These are phyloP conservation scores for Sanghuangporus baumii DNA, from an alignment of 1,284 basidiomycete genomes.

Conservation along the genomic window DNA sequence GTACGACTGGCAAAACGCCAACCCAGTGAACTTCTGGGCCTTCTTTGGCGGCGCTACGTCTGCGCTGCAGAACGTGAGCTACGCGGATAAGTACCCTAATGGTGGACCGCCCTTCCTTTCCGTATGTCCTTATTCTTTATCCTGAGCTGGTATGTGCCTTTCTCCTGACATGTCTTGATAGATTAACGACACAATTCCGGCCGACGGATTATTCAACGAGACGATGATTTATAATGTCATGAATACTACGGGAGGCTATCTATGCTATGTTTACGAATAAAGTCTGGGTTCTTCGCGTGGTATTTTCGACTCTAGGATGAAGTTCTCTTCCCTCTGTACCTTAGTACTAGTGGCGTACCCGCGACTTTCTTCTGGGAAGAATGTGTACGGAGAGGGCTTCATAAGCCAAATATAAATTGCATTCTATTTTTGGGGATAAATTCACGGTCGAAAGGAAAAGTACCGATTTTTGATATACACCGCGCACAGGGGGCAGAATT, in stretches of 20 bases:
- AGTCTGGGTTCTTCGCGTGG: too few relatives aligned
- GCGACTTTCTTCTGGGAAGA: too few relatives aligned
- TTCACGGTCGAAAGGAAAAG: too few relatives aligned
- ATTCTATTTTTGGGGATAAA: too few relatives aligned
- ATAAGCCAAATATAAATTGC: too few relatives aligned
- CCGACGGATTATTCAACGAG: constrained; percentile 30
- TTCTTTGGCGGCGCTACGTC: constrained; percentile 30
- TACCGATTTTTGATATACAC: too few relatives aligned
- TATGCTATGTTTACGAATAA: constrained; percentile 30
- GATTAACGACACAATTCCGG: constrained; percentile 27
- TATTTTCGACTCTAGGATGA: too few relatives aligned
- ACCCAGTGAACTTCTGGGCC: constrained; percentile 25
- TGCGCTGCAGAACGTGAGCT: constrained; percentile 23
- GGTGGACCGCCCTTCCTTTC: constrained; percentile 29
- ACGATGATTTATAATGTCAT: constrained; percentile 28
- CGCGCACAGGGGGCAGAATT: too few relatives aligned
- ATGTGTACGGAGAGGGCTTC: too few relatives aligned
- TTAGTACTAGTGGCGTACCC: too few relatives aligned
- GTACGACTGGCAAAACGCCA: constrained; percentile 33
- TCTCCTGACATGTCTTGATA: constrained; percentile 2
- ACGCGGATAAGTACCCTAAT: constrained; percentile 27
- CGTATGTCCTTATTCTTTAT: constrained; percentile 22
- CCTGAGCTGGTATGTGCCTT: not conserved
- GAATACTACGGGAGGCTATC: constrained; percentile 28
- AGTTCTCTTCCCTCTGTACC: too few relatives aligned